Percentiles rank a stretch among this genome's conserved stretches.
Conservation (phyloP, 75 land plant genomes). For the Ceratopteris richardii region DNA sequence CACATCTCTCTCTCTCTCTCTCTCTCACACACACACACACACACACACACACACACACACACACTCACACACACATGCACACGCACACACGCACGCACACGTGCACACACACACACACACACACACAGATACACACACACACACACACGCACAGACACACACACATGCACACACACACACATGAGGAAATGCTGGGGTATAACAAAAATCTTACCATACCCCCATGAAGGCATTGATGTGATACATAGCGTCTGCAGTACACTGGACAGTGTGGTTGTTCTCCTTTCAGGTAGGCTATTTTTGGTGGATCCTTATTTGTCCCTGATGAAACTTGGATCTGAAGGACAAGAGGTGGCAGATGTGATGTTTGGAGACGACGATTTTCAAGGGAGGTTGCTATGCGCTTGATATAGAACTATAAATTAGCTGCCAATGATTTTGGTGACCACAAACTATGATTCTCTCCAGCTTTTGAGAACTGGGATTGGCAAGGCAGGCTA, state of each 20-base stretch:
- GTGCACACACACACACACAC: too few relatives aligned
- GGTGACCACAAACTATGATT: slow-evolving; percentile 53
- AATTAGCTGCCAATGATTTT: slow-evolving; percentile 71
- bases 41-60: too few relatives aligned
- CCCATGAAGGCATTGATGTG: slow-evolving; percentile 20
- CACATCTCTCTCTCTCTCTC: too few relatives aligned
- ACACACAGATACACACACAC: too few relatives aligned
- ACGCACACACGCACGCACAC: too few relatives aligned
- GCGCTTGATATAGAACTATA: slow-evolving; percentile 57
- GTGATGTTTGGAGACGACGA: slow-evolving; percentile 63
- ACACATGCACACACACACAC: too few relatives aligned
- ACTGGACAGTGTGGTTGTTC: slow-evolving; percentile 46
- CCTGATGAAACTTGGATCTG: slow-evolving; percentile 57
- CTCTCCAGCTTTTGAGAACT: slow-evolving; percentile 40
- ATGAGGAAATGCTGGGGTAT: slow-evolving; percentile 54
- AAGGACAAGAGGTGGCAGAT: slow-evolving; percentile 64
- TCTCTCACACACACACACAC: too few relatives aligned
- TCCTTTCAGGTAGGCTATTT: slow-evolving; percentile 64
- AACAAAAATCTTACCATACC: slow-evolving; percentile 43
- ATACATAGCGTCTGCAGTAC: slow-evolving; percentile 44
- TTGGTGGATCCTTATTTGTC: slow-evolving; percentile 51
- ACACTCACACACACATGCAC: too few relatives aligned
- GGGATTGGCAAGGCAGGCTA: background rate
- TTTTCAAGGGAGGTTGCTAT: slow-evolving; percentile 54
- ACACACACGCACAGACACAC: too few relatives aligned